Percentiles rank a stretch among this genome's conserved stretches.
These are phyloP conservation scores for Coniella vitis DNA, from an alignment of 2,329 filamentous ascomycete genomes.

Conservation along the genomic window DNA sequence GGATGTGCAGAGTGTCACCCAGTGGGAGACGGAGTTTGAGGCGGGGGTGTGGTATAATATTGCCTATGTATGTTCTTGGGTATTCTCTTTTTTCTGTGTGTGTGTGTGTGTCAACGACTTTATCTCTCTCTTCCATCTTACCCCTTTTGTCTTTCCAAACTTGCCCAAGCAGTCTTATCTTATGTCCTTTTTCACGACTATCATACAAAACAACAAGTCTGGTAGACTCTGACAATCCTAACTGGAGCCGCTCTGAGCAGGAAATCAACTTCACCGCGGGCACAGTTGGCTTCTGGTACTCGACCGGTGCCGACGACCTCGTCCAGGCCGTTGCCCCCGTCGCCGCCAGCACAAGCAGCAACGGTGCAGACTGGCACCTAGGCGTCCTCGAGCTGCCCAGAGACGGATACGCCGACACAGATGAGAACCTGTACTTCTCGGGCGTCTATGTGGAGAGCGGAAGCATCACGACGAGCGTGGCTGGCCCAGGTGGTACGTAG, in stretches of 20 bases:
- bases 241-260: too few species aligned
- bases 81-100: background rate
- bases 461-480: conserved; percentile 8
- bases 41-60: conserved; percentile 68
- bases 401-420: conserved; percentile 42
- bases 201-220: too few species aligned
- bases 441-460: conserved; percentile 61
- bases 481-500: conserved; percentile 6
- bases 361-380: conserved; percentile 67
- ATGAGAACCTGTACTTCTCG: conserved; percentile 65
- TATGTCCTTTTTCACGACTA: too few species aligned
- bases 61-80: conserved; percentile 54
- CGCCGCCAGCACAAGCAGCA: conserved; percentile 47
- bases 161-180: too few species aligned
- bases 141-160: background rate
- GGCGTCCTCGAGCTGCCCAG: conserved; percentile 61
- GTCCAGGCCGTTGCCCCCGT: conserved; percentile 54
- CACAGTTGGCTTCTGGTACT: conserved; percentile 64
- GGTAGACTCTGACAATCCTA: too few species aligned
- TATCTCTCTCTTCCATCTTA: too few species aligned
- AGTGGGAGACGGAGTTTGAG: conserved; percentile 57
- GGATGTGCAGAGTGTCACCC: conserved; percentile 51
- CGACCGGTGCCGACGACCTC: conserved; percentile 52
- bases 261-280: conserved; percentile 50
- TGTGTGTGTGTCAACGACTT: too few species aligned